Conservation (phyloP, 2,329 filamentous ascomycete genomes). For the Botryosphaeria dothidea region DNA sequence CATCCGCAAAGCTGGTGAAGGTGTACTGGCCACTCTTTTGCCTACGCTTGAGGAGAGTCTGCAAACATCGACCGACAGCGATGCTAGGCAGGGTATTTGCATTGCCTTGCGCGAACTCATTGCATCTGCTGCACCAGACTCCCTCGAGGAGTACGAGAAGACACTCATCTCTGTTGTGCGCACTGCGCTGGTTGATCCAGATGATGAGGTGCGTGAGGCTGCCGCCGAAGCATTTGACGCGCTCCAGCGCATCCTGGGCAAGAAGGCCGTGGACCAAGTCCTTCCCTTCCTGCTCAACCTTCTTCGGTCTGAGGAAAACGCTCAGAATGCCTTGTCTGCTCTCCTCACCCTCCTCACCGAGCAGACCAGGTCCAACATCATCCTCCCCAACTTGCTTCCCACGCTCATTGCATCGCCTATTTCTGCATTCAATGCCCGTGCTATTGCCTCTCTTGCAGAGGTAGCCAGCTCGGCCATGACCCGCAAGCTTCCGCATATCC, state of each 20-base stretch:
- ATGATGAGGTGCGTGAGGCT: constrained; percentile 88
- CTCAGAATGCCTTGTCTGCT: constrained; percentile 88
- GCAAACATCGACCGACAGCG: constrained; percentile 77
- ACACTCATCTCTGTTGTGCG: constrained; percentile 92
- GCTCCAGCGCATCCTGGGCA: constrained; percentile 89
- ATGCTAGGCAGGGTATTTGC: constrained; percentile 96
- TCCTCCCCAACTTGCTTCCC: constrained; percentile 92
- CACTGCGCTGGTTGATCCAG: constrained; percentile 85
- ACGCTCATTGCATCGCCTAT: constrained; percentile 90
- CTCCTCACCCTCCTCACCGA: constrained; percentile 93
- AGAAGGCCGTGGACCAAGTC: constrained; percentile 92
- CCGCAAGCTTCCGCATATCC: constrained; percentile 80
- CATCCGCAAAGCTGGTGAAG: constrained; percentile 94
- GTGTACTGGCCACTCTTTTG: constrained; percentile 81
- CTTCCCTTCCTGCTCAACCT: constrained; percentile 88
- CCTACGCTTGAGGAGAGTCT: constrained; percentile 92
- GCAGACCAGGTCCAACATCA: constrained; percentile 90
- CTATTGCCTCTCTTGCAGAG: constrained; percentile 86
- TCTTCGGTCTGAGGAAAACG: constrained; percentile 81
- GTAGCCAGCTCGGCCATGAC: constrained; percentile 92
- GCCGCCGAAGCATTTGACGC: constrained; percentile 97
- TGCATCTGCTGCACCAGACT: constrained; percentile 80
- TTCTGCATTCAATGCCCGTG: constrained; percentile 90
- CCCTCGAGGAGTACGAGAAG: constrained; percentile 92
- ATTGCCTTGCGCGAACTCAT: constrained; percentile 94